A percentile compares a stretch with the other conserved stretches of the same genome.
These are phyloP conservation scores for Phytophthora nicotianae DNA, from an alignment of 352 stramenopile genomes.

Conservation along the genomic window DNA sequence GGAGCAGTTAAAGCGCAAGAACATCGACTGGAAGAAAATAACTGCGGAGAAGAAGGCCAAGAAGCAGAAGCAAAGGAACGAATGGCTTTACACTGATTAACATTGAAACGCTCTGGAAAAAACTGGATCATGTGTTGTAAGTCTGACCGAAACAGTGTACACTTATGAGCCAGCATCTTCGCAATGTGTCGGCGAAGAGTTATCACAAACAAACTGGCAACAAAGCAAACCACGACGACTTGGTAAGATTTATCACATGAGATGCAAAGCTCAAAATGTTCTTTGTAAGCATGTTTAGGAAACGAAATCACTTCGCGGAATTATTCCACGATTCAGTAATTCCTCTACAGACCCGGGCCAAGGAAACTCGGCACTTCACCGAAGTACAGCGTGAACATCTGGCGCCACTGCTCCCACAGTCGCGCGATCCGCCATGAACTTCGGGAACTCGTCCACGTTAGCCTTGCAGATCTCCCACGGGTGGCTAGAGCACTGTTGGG, in stretches of 20 bases:
- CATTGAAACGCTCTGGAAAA: background rate
- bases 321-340: background rate
- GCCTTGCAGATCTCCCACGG: slow-evolving; percentile 44
- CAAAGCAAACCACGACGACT: no score
- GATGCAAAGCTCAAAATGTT: no score
- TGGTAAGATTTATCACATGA: no score
- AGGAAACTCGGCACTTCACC: slow-evolving; percentile 50
- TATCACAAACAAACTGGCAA: no score
- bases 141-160: background rate
- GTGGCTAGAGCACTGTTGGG: slow-evolving; percentile 31
- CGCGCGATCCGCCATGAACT: slow-evolving; percentile 59
- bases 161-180: background rate
- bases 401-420: slow-evolving; percentile 42
- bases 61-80: slow-evolving; percentile 84
- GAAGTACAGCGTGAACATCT: slow-evolving; percentile 62
- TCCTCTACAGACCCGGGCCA: slow-evolving; percentile 37
- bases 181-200: no score
- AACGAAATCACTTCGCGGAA: no score
- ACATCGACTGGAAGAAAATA: slow-evolving; percentile 90
- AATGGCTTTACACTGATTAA: slow-evolving; percentile 87
- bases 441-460: slow-evolving; percentile 38
- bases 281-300: no score
- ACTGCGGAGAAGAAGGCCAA: slow-evolving; percentile 86
- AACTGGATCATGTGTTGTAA: no score
- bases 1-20: slow-evolving; percentile 83